phyloP scores from a whole-genome alignment of 768 basidiomycete genomes.

The Tulasnella sp. region DNA sequence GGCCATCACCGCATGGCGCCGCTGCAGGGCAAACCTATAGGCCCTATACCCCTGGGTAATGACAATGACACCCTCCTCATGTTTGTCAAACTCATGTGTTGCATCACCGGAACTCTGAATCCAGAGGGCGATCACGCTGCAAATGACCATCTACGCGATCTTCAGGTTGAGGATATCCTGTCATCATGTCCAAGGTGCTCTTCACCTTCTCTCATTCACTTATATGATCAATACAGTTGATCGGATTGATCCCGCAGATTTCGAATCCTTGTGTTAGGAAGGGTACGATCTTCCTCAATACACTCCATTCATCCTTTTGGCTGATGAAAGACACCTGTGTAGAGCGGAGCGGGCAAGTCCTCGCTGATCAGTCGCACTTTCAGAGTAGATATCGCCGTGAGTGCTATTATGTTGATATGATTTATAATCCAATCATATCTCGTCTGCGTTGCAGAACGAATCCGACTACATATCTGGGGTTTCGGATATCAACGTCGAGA shows the following conservation, averaged over 20 bases:
- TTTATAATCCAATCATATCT: not conserved
- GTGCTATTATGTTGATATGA: not conserved
- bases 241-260: slow-evolving; percentile 15
- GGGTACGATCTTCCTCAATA: too few relatives aligned
- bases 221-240: too few relatives aligned
- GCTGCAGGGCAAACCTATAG: too few relatives aligned
- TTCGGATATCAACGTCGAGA: slow-evolving; percentile 23
- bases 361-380: slow-evolving; percentile 26
- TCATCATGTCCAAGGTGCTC: not conserved
- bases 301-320: not conserved
- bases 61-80: too few relatives aligned
- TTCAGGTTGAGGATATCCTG: not conserved
- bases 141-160: not conserved
- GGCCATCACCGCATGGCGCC: too few relatives aligned
- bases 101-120: too few relatives aligned
- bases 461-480: slow-evolving; percentile 21
- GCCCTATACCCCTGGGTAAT: too few relatives aligned
- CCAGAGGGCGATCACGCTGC: too few relatives aligned
- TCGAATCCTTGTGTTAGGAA: slow-evolving; percentile 25
- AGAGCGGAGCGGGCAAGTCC: slow-evolving; percentile 26
- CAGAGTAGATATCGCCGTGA: slow-evolving; percentile 21
- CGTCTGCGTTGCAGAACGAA: slow-evolving; percentile 7
- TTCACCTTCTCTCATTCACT: too few relatives aligned
- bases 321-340: too few relatives aligned
- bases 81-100: too few relatives aligned